Evolutionary conservation across 345 rosid species (phyloP).

Genomic region (Orychophragmus violaceus): DNA sequence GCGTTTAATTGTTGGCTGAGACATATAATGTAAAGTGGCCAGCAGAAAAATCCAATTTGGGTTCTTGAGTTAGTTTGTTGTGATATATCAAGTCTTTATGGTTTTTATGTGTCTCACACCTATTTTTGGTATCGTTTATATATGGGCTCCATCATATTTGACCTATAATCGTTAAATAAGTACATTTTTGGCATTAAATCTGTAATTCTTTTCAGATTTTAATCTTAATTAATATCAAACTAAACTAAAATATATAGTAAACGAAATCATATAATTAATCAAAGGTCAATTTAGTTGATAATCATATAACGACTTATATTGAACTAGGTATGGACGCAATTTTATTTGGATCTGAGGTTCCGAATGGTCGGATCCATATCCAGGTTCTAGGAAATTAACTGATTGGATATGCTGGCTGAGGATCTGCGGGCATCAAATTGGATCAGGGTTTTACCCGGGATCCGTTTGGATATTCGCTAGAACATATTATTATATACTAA

Average conservation of each 20-base stretch:
- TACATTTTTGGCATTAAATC: neutral
- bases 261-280: neutral
- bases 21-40: slow-evolving; percentile 5
- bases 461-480: no score
- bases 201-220: neutral
- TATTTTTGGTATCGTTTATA: neutral
- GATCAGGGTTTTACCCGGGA: no score
- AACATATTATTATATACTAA: no score
- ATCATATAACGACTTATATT: no score
- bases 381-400: no score
- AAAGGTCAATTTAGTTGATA: neutral
- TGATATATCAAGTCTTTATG: neutral
- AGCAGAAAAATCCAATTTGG: neutral
- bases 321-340: no score
- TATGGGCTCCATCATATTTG: neutral
- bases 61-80: neutral
- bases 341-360: no score
- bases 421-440: no score
- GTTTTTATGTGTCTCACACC: slow-evolving; percentile 7
- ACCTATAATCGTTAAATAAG: neutral
- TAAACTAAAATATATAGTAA: neutral
- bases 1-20: slow-evolving; percentile 17
- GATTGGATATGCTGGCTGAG: no score
- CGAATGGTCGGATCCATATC: no score
- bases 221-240: neutral